phyloP scores from a whole-genome alignment of 495 filamentous ascomycete genomes.

The Xylaria scruposa region DNA sequence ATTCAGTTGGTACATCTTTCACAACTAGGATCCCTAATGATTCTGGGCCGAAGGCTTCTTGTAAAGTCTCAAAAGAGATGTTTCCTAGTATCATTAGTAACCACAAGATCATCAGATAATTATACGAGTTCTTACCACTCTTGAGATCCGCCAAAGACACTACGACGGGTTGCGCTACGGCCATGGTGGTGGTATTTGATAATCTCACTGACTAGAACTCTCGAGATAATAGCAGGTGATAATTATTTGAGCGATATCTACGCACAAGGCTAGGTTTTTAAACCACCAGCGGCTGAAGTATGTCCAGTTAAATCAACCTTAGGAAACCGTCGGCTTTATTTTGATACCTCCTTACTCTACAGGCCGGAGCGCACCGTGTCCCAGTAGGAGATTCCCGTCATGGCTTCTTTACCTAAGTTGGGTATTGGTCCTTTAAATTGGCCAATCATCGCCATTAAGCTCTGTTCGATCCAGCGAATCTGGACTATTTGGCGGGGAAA shows the following conservation, averaged over 20 bases:
- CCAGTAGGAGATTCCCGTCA: slow-evolving; percentile 13
- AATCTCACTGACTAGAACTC: neutral
- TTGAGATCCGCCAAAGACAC: slow-evolving; percentile 60
- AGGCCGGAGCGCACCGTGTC: slow-evolving; percentile 10
- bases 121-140: slow-evolving; percentile 45
- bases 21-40: slow-evolving; percentile 95
- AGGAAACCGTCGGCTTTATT: slow-evolving; percentile 29
- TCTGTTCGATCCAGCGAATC: neutral
- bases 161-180: slow-evolving; percentile 55
- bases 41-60: slow-evolving; percentile 86
- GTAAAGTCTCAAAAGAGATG: slow-evolving; percentile 74
- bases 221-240: neutral
- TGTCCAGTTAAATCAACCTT: neutral
- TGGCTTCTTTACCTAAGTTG: slow-evolving; percentile 10
- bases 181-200: slow-evolving; percentile 40
- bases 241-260: neutral
- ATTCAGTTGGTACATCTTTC: slow-evolving; percentile 77
- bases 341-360: neutral
- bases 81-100: slow-evolving; percentile 58
- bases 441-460: slow-evolving; percentile 15
- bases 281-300: slow-evolving; percentile 7
- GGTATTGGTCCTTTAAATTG: neutral
- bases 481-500: neutral
- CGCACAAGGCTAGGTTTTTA: neutral
- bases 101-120: neutral